Base-by-base conservation (phyloP, 805 yeast genomes). In the Ogataea henricii region DNA sequence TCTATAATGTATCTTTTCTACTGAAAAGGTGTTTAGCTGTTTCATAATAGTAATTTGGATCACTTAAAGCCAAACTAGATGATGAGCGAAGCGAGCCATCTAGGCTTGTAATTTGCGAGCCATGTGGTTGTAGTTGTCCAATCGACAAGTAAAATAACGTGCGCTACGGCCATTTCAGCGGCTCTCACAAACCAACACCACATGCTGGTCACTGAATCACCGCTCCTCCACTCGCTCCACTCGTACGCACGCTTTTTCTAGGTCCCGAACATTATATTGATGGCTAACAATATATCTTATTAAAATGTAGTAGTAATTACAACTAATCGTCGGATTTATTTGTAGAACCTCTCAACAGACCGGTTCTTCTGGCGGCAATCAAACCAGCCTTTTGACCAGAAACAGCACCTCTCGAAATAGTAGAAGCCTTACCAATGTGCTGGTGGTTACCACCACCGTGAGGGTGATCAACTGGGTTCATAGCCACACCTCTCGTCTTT, bases 391-490 rank as follows among this genome's bases (percentile, higher is more conserved):
- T 92, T 84, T 92, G 99, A 89, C 99, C 99, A 71, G 99, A 82
- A 75, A 92, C 98, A 65, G 98, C 97, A 78, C 96, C 96, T 87
- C 98, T 89, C 67, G 96, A 86, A 70, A 92, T 92, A 71, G 98
- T 92, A 69, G 98, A 92, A 71, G 98, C 97, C 85, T 92, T 92
- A 90, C 98, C 98, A 82, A 91, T 92, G 79, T 92, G 98, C 84
- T 92, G 98, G 81, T 92, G 98, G 96, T 91, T 91, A 92, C 99
- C 99, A 92, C 99, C 98, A 89, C 99, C 99, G 79, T 92, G 99
- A 77, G 99, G 99, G 84, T 92, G 99, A 77, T 92, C 99, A 77
- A 92, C 99, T 78, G 98, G 98, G 83, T 92, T 92, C 99, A 94
- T 92, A 76, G 99, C 99, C 75, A 92, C 98, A 92, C 98, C 99